Evolutionary conservation across 257 asterid genomes (phyloP).

Genomic region (Solanum tarapatanum): DNA sequence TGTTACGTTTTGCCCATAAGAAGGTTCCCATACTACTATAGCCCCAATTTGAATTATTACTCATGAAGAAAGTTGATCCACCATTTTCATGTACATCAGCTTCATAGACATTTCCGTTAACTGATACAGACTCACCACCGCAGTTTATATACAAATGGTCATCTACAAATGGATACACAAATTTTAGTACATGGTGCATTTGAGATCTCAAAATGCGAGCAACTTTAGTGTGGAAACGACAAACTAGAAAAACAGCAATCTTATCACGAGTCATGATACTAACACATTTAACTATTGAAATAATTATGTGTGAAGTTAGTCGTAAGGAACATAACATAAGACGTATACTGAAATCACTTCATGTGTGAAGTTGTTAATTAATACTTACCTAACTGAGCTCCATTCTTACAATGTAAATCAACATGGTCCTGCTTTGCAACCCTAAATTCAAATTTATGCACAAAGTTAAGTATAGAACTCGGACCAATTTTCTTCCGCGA

Average conservation of each 20-base stretch:
- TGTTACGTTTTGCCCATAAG: background rate
- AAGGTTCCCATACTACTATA: constrained; percentile 22
- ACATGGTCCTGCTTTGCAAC: background rate
- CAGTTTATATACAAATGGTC: constrained; percentile 14
- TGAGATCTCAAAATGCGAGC: background rate
- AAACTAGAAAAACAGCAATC: background rate
- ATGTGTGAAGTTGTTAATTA: background rate
- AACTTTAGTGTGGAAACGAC: background rate
- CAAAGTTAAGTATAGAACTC: background rate
- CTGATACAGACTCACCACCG: background rate
- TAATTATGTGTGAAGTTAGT: background rate
- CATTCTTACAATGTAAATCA: background rate
- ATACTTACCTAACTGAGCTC: background rate
- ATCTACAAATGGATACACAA: background rate
- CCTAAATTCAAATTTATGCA: background rate
- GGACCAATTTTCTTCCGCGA: background rate
- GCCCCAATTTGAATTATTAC: constrained; percentile 3
- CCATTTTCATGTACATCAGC: constrained; percentile 2
- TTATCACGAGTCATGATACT: background rate
- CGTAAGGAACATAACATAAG: background rate
- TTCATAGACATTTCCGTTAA: constrained; percentile 1
- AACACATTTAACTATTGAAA: background rate
- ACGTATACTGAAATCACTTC: background rate
- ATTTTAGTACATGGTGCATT: background rate
- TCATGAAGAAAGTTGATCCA: constrained; percentile 1